Evolutionary conservation across 2,329 filamentous ascomycete species (phyloP).

Genomic region (Aspergillus transmontanensis): DNA sequence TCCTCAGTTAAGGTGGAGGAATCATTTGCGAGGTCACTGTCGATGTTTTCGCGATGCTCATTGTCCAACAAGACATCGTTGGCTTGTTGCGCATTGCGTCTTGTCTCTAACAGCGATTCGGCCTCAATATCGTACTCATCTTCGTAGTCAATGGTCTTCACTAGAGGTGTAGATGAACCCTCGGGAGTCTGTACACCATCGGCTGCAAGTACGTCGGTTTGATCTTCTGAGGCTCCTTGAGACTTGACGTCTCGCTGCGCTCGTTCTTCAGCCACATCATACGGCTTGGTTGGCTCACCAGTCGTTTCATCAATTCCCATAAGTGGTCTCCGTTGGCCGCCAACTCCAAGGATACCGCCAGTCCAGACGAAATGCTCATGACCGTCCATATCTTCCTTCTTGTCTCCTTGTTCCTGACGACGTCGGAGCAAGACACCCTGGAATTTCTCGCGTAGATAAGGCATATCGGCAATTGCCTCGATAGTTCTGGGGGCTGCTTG

Average conservation of each 20-base stretch:
- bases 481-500: constrained; percentile 40
- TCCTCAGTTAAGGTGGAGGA: background rate
- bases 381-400: constrained; percentile 10
- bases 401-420: constrained; percentile 29
- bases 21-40: background rate
- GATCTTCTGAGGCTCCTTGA: background rate
- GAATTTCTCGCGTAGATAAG: constrained; percentile 42
- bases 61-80: constrained; percentile 24
- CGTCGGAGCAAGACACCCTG: constrained; percentile 44
- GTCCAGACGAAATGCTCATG: constrained; percentile 34
- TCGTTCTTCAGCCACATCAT: background rate
- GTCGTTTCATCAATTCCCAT: background rate
- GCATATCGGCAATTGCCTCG: constrained; percentile 40
- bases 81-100: constrained; percentile 17
- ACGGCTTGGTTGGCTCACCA: background rate
- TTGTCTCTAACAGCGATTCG: constrained; percentile 21
- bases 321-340: constrained; percentile 23
- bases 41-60: constrained; percentile 10
- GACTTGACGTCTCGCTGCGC: background rate
- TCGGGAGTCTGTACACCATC: constrained; percentile 4
- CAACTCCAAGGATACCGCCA: constrained; percentile 36
- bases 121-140: constrained; percentile 32
- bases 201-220: background rate
- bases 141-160: constrained; percentile 21
- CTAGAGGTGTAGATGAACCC: constrained; percentile 1